phyloP scores from a whole-genome alignment of 2,329 filamentous ascomycete species.

The Nigrospora osmanthi region DNA sequence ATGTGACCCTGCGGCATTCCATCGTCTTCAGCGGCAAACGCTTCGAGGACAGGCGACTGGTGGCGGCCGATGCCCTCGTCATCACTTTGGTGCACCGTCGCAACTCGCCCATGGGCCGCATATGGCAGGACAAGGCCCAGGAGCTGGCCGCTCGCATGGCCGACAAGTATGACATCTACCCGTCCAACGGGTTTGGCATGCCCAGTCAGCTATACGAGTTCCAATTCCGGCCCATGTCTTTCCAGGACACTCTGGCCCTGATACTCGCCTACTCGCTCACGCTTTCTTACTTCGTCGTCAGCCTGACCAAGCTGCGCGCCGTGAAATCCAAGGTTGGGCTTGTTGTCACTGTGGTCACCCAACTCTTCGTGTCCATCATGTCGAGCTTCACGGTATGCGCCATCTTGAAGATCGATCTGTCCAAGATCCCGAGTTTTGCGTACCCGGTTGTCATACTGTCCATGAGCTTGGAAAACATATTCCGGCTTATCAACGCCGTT shows the following conservation, averaged over 20 bases:
- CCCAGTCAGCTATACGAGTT: slow-evolving; percentile 67
- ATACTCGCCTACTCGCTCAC: slow-evolving; percentile 58
- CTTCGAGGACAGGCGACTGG: slow-evolving; percentile 58
- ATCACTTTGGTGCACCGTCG: slow-evolving; percentile 66
- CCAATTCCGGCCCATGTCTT: slow-evolving; percentile 66
- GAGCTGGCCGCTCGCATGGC: slow-evolving; percentile 39
- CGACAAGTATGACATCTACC: slow-evolving; percentile 56
- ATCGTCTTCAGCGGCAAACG: slow-evolving; percentile 78
- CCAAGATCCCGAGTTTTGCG: slow-evolving; percentile 63
- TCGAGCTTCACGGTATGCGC: slow-evolving; percentile 77
- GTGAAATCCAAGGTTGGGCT: slow-evolving; percentile 70
- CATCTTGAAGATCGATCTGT: slow-evolving; percentile 66
- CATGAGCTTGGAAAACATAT: slow-evolving; percentile 73
- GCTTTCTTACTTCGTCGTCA: slow-evolving; percentile 56
- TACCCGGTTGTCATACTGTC: slow-evolving; percentile 72
- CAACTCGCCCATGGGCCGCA: slow-evolving; percentile 53
- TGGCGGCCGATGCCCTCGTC: slow-evolving; percentile 70
- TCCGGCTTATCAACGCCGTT: slow-evolving; percentile 70
- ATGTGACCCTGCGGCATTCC: slow-evolving; percentile 67
- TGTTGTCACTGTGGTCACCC: slow-evolving; percentile 60
- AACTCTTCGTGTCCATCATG: slow-evolving; percentile 65
- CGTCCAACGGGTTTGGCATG: slow-evolving; percentile 39
- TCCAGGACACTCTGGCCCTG: slow-evolving; percentile 56
- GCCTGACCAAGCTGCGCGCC: slow-evolving; percentile 61
- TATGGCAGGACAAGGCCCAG: slow-evolving; percentile 56